Percentiles rank a stretch among this genome's conserved stretches.
phyloP scores from a whole-genome alignment of 225 moss, liverwort and hornwort species.

The Lunularia cruciata region DNA sequence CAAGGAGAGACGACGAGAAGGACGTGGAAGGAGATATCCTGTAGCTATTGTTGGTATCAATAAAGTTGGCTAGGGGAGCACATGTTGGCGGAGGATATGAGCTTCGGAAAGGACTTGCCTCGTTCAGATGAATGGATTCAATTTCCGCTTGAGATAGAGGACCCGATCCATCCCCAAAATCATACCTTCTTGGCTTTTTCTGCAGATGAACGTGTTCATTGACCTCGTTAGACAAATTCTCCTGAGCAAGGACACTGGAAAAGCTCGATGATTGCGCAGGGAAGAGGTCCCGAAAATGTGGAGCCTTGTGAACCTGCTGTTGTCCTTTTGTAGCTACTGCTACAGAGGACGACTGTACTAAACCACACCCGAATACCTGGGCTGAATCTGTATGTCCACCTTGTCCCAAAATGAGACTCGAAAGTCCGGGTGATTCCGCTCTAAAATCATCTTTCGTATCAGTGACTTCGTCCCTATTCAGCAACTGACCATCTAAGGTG shows the following conservation, averaged over 20 bases:
- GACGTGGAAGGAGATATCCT: constrained; percentile 9
- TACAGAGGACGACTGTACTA: neutral
- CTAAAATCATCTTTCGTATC: constrained; percentile 31
- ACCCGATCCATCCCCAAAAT: constrained; percentile 25
- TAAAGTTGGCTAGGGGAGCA: constrained; percentile 30
- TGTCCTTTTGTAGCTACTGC: constrained; percentile 9
- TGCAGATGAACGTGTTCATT: constrained; percentile 34
- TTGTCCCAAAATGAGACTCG: constrained; percentile 31
- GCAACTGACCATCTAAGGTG: constrained; percentile 28
- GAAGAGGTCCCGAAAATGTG: constrained; percentile 40
- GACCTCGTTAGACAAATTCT: constrained; percentile 20
- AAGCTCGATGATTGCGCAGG: constrained; percentile 43
- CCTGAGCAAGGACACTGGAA: constrained; percentile 23
- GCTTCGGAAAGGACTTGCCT: constrained; percentile 22
- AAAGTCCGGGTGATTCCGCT: constrained; percentile 21
- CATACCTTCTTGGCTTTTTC: constrained; percentile 39
- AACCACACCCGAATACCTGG: constrained; percentile 19
- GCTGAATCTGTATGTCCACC: constrained; percentile 18
- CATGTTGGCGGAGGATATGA: constrained; percentile 20
- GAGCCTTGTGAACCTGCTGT: constrained; percentile 33
- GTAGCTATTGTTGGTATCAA: constrained; percentile 26
- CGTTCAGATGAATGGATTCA: constrained; percentile 17
- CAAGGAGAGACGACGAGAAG: constrained; percentile 29
- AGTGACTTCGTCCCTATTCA: constrained; percentile 22
- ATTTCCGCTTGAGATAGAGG: constrained; percentile 17